These are phyloP conservation scores for Salvia miltiorrhiza DNA, from an alignment of 257 asterid genomes.

Conservation along the genomic window DNA sequence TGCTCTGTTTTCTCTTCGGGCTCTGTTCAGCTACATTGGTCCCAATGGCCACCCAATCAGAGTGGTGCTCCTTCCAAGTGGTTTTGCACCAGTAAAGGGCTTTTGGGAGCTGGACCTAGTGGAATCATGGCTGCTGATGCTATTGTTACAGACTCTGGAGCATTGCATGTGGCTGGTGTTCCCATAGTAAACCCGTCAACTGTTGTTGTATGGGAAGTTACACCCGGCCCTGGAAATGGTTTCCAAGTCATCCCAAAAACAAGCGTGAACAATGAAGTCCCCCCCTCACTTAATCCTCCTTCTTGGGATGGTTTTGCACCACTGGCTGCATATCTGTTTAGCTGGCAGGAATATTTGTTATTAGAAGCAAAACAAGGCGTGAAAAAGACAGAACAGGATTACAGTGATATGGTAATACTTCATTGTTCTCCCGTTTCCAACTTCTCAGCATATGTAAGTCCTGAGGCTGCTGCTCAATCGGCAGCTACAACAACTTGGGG, in stretches of 20 bases:
- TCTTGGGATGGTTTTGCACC: slow-evolving; percentile 97
- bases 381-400: slow-evolving; percentile 66
- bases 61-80: slow-evolving; percentile 69
- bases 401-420: slow-evolving; percentile 71
- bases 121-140: slow-evolving; percentile 99
- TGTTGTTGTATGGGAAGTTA: slow-evolving; percentile 99
- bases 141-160: slow-evolving; percentile 94
- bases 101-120: slow-evolving; percentile 99
- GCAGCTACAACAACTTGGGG: slow-evolving; percentile 98
- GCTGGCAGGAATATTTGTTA: slow-evolving; percentile 92
- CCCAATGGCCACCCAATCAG: slow-evolving; percentile 92
- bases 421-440: slow-evolving; percentile 98
- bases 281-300: slow-evolving; percentile 91
- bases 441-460: slow-evolving; percentile 98
- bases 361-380: slow-evolving; percentile 80
- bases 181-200: slow-evolving; percentile 98
- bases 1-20: slow-evolving; percentile 99
- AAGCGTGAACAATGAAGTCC: slow-evolving; percentile 61
- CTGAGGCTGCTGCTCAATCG: slow-evolving; percentile 98
- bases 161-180: slow-evolving; percentile 98
- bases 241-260: slow-evolving; percentile 87
- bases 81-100: slow-evolving; percentile 98
- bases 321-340: slow-evolving; percentile 88
- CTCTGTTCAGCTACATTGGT: slow-evolving; percentile 97
- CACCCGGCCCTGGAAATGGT: slow-evolving; percentile 97